phyloP scores from a whole-genome alignment of 768 basidiomycete genomes.

The Mycena metata region DNA sequence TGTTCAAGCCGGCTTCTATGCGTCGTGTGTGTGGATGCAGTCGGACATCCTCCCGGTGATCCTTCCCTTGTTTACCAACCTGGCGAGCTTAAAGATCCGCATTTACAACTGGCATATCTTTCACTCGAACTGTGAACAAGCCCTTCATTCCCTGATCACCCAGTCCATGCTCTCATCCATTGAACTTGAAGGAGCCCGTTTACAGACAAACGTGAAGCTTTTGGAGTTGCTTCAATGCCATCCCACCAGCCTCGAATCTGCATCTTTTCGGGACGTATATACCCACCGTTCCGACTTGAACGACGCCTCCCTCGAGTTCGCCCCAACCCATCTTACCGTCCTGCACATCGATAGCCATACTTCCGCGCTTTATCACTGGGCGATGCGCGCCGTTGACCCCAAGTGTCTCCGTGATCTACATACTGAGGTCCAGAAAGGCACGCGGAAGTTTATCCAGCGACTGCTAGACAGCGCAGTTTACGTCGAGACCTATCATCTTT shows the following conservation, averaged over 20 bases:
- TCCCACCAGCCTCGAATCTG: conserved; percentile 18
- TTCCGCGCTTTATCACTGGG: conserved; percentile 9
- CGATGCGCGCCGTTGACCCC: no score
- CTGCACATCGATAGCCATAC: background rate
- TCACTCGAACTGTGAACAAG: conserved; percentile 10
- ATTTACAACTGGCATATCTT: conserved; percentile 11
- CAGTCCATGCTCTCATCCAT: conserved; percentile 14
- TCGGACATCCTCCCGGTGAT: conserved; percentile 6
- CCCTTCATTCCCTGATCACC: conserved; percentile 12
- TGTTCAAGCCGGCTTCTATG: conserved; percentile 6
- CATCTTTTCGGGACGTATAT: conserved; percentile 4
- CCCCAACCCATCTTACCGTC: conserved; percentile 12
- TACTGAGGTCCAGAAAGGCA: conserved; percentile 6
- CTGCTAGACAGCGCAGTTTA: conserved; percentile 1
- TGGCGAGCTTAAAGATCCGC: background rate
- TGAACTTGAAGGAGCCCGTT: conserved; percentile 1
- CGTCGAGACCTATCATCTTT: conserved; percentile 16
- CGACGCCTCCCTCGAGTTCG: background rate
- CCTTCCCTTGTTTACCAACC: conserved; percentile 4
- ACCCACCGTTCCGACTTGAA: background rate
- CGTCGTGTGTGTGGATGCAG: conserved; percentile 17
- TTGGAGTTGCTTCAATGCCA: conserved; percentile 16
- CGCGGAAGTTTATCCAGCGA: conserved; percentile 1
- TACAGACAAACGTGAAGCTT: background rate
- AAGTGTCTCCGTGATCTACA: conserved; percentile 19